Evolutionary conservation across 1,284 basidiomycete species (phyloP), one percentile per base, ranked within the genome.

Genomic region (Ustilago sp.): DNA sequence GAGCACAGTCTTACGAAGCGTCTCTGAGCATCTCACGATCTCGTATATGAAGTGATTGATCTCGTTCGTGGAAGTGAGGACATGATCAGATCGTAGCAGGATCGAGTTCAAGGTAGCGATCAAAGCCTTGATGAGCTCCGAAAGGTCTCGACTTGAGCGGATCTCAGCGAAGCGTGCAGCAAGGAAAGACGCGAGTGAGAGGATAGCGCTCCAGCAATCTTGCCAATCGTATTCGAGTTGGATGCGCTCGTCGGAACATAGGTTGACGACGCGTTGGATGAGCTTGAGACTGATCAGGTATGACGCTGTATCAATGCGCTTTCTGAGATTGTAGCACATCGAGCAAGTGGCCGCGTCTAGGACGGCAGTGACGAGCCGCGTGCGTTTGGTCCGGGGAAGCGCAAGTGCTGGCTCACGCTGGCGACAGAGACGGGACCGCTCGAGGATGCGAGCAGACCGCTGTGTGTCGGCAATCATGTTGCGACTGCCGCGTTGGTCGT

Each of bases 321-420:
- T 83, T 55, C 80, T 77, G 43, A 82, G 78, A 57, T 84, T 84
- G 74, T 82, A 81, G 32, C 79, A 74, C 13, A 83, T 41, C 19
- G 70, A 82, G 50, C 80, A 73, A 13, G 73, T 72, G 31, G 72
- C 74, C 0, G 71, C 64, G 59, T 83, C 80, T 7, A 84, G 76
- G 6, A 78, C 64, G 36, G 59, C 62, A 7, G 81, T 75, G 32
- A 83, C 50, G n/a, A 83, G 71, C 9, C 80, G 73, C 1, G 43
- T 63, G 31, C 80, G 77, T 41, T 77, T 79, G 15, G 59, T 65
- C 13, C 79, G 63, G 8, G 75, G 68, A 4, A 68, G 45, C 1
- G 79, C 58, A 4, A 71, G 69, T 0, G 66, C 67, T 2, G 82
- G 82, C 38, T 80, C 74, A 15, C 76, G 75, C 52, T 83, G 79